Conservation (phyloP, 106 monocot genomes). For the Dendrobium catenatum region DNA sequence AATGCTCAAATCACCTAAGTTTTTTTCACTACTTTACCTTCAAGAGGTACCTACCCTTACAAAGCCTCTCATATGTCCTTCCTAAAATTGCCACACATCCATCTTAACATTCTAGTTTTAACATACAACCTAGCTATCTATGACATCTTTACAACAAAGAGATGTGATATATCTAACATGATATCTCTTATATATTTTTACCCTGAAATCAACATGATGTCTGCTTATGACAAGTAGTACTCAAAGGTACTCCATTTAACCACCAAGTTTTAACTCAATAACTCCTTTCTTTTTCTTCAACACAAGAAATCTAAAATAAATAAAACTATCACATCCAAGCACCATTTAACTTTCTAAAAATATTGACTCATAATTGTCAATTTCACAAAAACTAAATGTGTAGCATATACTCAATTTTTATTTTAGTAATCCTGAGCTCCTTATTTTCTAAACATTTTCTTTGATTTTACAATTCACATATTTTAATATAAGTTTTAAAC, state of each 20-base stretch:
- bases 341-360: not conserved
- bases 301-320: not conserved
- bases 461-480: not conserved
- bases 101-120: not conserved
- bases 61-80: not conserved
- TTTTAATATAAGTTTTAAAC: not conserved
- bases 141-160: not conserved
- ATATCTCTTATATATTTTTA: too few relatives aligned
- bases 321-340: not conserved
- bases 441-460: not conserved
- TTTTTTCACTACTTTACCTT: not conserved
- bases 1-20: not conserved
- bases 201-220: not conserved
- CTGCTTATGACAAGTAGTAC: not conserved
- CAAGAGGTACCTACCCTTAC: not conserved
- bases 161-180: not conserved
- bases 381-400: not conserved
- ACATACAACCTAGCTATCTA: not conserved
- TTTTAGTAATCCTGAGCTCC: not conserved
- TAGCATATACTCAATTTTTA: not conserved
- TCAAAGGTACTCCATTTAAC: not conserved
- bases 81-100: not conserved
- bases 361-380: not conserved
- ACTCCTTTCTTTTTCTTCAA: not conserved
- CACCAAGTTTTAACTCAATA: too few relatives aligned